A percentile compares a stretch with the other conserved stretches of the same genome.
Evolutionary conservation across 768 basidiomycete species (phyloP).

Genomic region (Tubosaeta sp.): DNA sequence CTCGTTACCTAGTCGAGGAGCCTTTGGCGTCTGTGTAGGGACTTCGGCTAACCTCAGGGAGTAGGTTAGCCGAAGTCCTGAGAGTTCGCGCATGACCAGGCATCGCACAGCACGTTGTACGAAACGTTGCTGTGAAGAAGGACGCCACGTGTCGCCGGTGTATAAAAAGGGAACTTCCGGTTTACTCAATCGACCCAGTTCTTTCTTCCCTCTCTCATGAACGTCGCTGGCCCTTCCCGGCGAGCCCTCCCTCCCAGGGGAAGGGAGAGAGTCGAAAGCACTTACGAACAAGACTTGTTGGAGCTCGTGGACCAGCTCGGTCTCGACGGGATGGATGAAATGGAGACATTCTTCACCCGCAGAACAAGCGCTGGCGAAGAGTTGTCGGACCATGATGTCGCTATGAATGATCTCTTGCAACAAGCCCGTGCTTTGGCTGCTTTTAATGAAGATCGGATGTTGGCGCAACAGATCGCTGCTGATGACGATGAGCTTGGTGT

Average conservation of each 20-base stretch:
- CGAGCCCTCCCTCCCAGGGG: slow-evolving; percentile 1
- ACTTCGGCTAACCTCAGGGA: too few relatives aligned
- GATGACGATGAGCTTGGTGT: slow-evolving; percentile 6
- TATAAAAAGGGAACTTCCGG: slow-evolving; percentile 1
- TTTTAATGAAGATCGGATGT: slow-evolving; percentile 16
- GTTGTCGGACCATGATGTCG: slow-evolving; percentile 23
- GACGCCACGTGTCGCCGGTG: background rate
- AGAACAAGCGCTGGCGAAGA: slow-evolving; percentile 2
- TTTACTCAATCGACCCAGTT: background rate
- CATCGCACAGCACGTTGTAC: background rate
- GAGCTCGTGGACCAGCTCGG: slow-evolving; percentile 18
- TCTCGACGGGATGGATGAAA: slow-evolving; percentile 17
- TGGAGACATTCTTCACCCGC: slow-evolving; percentile 7
- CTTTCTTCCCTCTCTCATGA: slow-evolving; percentile 21
- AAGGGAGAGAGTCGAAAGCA: slow-evolving; percentile 16
- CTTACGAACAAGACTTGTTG: slow-evolving; percentile 25
- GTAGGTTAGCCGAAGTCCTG: too few relatives aligned
- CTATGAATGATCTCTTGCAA: slow-evolving; percentile 22
- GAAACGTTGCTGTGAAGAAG: background rate
- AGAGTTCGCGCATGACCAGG: too few relatives aligned
- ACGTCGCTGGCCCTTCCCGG: slow-evolving; percentile 24
- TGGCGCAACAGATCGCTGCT: slow-evolving; percentile 19
- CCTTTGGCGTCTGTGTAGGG: too few relatives aligned
- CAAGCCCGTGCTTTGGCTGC: slow-evolving; percentile 19
- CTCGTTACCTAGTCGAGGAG: too few relatives aligned